Base-by-base conservation (phyloP, 2,329 filamentous ascomycete species). In the Neofusicoccum kwambonambiense region DNA sequence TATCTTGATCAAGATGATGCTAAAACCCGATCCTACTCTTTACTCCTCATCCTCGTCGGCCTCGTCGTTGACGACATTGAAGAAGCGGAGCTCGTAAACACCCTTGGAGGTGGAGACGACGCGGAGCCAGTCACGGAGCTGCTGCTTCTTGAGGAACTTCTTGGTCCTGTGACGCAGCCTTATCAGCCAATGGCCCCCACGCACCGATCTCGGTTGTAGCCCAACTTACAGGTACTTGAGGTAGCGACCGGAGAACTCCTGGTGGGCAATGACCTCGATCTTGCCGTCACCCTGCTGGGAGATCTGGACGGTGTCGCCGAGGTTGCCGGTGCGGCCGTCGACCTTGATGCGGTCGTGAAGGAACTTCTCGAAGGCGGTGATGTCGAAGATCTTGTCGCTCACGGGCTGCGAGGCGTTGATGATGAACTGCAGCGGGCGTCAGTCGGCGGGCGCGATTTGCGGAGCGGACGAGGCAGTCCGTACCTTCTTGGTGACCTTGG, bases 81-180 rank as follows among this genome's bases (percentile, higher is more conserved):
- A 99, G 93, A 99, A 99, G 87, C 96, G 93, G 84, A 99, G 90
- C 88, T 97, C 93, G 87, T 99, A 99, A 72, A 97, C 93, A 80
- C 95, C 94, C 86, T 94, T 94, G 82, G 91, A 93, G 81, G 94
- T 98, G 75, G 93, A 96, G 79, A 99, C 95, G 76, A 99, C 94
- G 78, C 95, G 93, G 79, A 99, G 91, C 95, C 95, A 99, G 88
- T 99, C 95, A 86, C 95, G 92, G 81, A 99, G 92, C 89, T 98
- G 94, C 88, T 97, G 92, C 92, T 99, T 99, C 93, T 99, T 99
- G 84, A 99, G 90, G 90, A 97, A 99, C 89, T 99, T 99, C 92
- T 99, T 99, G 82, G 95, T 99, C 81, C 92, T 96, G 73, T 27
- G 9, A 31, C 2, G 13, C 44, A n/a, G 41, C 31, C 9, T 5